These are phyloP conservation scores for Wickerhamomyces hampshirensis DNA, from an alignment of 805 yeast genomes.

Conservation along the genomic window DNA sequence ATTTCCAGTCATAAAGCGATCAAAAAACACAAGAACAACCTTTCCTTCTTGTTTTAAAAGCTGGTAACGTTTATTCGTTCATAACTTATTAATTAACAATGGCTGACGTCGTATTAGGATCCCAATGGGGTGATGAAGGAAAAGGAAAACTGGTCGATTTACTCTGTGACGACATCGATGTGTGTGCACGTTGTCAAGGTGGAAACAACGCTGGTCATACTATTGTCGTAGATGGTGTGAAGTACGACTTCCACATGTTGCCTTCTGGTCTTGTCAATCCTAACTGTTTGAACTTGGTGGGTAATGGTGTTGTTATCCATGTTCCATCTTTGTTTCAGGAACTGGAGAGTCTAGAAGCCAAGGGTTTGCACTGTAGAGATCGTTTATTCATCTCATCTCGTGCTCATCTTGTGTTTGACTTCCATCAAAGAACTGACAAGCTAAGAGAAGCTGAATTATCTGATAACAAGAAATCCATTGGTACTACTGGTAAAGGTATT, in stretches of 20 bases:
- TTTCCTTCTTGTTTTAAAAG: constrained; percentile 4
- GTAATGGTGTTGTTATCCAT: constrained; percentile 95
- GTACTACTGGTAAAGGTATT: constrained; percentile 98
- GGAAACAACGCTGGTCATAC: constrained; percentile 99
- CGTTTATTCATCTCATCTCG: constrained; percentile 87
- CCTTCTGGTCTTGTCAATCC: constrained; percentile 98
- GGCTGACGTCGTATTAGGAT: constrained; percentile 82
- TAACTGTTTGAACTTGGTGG: constrained; percentile 82
- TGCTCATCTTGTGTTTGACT: constrained; percentile 95
- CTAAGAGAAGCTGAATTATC: constrained; percentile 86
- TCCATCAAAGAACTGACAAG: constrained; percentile 96
- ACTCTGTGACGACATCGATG: constrained; percentile 90
- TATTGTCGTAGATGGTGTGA: constrained; percentile 81
- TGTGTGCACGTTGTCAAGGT: constrained; percentile 97
- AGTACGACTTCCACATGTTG: constrained; percentile 97
- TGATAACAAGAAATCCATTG: constrained; percentile 72
- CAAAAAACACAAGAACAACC: too few species aligned
- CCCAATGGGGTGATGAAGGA: constrained; percentile 99
- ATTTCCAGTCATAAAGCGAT: too few species aligned
- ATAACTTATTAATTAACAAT: constrained; percentile 14
- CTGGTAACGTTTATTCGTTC: constrained; percentile 2
- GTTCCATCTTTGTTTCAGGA: constrained; percentile 90
- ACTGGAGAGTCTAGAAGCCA: constrained; percentile 70
- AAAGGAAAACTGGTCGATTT: constrained; percentile 96
- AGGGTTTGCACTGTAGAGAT: constrained; percentile 62